phyloP scores from a whole-genome alignment of 257 asterid genomes.

The Plantago ovata region DNA sequence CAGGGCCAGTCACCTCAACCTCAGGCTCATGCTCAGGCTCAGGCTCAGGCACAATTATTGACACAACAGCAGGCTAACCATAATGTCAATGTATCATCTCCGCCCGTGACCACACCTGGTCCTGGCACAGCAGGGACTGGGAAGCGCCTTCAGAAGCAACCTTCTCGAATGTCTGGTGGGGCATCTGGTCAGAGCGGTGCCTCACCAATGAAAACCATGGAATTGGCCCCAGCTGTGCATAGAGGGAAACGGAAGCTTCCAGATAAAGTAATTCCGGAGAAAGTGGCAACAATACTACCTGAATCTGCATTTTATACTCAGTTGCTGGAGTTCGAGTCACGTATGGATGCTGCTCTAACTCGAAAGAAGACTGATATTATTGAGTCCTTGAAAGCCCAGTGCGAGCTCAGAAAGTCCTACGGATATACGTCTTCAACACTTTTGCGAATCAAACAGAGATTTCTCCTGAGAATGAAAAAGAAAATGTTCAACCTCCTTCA shows the following conservation, averaged over 20 bases:
- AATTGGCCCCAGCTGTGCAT: slow-evolving; percentile 72
- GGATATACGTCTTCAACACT: slow-evolving; percentile 19
- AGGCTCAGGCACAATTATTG: slow-evolving; percentile 33
- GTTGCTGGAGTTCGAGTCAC: slow-evolving; percentile 70
- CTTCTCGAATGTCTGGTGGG: slow-evolving; percentile 67
- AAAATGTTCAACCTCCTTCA: slow-evolving; percentile 51
- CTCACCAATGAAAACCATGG: slow-evolving; percentile 91
- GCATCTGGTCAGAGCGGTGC: slow-evolving; percentile 59
- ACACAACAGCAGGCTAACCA: slow-evolving; percentile 32
- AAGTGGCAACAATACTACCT: slow-evolving; percentile 60
- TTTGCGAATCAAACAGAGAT: slow-evolving; percentile 34
- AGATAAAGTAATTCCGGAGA: slow-evolving; percentile 56
- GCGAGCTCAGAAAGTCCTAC: slow-evolving; percentile 19
- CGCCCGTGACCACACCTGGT: slow-evolving; percentile 48
- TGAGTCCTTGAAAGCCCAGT: slow-evolving; percentile 17
- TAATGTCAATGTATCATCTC: slow-evolving; percentile 39
- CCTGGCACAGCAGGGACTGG: slow-evolving; percentile 35
- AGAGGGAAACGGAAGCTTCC: slow-evolving; percentile 64
- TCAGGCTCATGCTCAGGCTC: slow-evolving; percentile 38
- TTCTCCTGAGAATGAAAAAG: slow-evolving; percentile 27
- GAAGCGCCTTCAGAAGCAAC: slow-evolving; percentile 61
- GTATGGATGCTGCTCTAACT: slow-evolving; percentile 59
- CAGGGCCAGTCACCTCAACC: slow-evolving; percentile 31
- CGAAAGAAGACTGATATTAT: slow-evolving; percentile 63
- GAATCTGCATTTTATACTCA: slow-evolving; percentile 78